Evolutionary conservation across 345 rosid species (phyloP).

Genomic region (Citrus trifoliata): DNA sequence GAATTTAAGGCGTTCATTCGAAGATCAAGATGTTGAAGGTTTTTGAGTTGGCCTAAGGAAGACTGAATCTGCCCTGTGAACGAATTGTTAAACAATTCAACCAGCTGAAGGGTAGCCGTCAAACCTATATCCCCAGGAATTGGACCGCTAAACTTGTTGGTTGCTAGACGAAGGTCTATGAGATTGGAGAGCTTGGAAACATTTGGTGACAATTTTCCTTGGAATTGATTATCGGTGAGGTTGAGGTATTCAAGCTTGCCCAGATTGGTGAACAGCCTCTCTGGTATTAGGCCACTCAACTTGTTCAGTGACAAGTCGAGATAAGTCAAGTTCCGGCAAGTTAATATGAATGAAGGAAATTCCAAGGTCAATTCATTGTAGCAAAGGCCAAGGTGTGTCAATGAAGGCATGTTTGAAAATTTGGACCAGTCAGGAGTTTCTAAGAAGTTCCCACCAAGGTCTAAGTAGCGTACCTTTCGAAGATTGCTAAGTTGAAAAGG

Average conservation of each 20-base stretch:
- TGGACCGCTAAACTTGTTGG: slow-evolving; percentile 28
- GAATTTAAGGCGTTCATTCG: slow-evolving; percentile 39
- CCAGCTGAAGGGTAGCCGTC: slow-evolving; percentile 31
- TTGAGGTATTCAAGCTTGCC: slow-evolving; percentile 40
- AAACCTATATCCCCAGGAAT: slow-evolving; percentile 43
- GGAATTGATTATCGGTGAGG: slow-evolving; percentile 36
- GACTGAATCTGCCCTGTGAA: slow-evolving; percentile 49
- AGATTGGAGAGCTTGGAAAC: slow-evolving; percentile 48
- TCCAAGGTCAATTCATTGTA: slow-evolving; percentile 22
- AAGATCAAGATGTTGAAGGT: slow-evolving; percentile 39
- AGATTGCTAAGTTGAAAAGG: slow-evolving; percentile 51
- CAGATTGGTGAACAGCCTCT: slow-evolving; percentile 34
- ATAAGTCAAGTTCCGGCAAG: slow-evolving; percentile 43
- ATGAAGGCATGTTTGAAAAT: slow-evolving; percentile 42
- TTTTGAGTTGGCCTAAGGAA: slow-evolving; percentile 47
- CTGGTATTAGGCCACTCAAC: slow-evolving; percentile 43
- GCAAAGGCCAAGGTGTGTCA: slow-evolving; percentile 46
- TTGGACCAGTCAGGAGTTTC: slow-evolving; percentile 50
- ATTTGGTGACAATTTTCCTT: slow-evolving; percentile 19
- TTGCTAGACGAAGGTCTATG: background rate
- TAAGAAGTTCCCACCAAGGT: slow-evolving; percentile 59
- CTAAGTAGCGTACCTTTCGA: slow-evolving; percentile 38
- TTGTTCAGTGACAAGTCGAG: slow-evolving; percentile 51
- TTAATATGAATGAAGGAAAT: slow-evolving; percentile 48
- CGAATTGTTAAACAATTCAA: slow-evolving; percentile 40